Percentiles rank a stretch among this genome's conserved stretches.
These are phyloP conservation scores for Scutellaria barbata DNA, from an alignment of 257 asterid species.

Conservation along the genomic window DNA sequence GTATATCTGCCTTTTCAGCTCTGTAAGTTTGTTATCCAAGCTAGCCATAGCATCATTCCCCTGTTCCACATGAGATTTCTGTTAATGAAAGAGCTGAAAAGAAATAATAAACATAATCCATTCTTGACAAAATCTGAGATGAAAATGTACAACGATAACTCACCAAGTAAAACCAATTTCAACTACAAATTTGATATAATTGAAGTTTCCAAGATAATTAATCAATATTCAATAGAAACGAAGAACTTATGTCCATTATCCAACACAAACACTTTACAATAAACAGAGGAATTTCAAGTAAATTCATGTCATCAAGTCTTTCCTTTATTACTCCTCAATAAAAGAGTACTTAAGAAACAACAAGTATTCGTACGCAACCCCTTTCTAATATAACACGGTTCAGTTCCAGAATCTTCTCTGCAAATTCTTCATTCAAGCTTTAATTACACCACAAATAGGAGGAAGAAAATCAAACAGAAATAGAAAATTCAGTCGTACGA, in stretches of 20 bases:
- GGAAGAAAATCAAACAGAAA: neutral
- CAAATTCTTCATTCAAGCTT: conserved; percentile 13
- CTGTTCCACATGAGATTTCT: conserved; percentile 51
- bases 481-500: conserved; percentile 11
- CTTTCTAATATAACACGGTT: neutral
- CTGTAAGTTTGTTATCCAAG: conserved; percentile 51
- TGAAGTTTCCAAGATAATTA: neutral
- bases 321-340: neutral
- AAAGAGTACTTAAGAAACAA: neutral
- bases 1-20: conserved; percentile 68
- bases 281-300: neutral
- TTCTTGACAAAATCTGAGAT: neutral
- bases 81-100: conserved; percentile 33
- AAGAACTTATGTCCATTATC: neutral
- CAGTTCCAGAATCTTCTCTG: conserved; percentile 27
- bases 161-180: conserved; percentile 21
- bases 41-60: conserved; percentile 46
- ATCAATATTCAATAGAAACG: conserved; percentile 15
- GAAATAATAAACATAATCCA: neutral
- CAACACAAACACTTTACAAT: neutral
- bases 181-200: neutral
- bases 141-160: neutral
- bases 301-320: conserved; percentile 5
- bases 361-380: neutral
- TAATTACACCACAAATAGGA: conserved; percentile 10